Evolutionary conservation across 208 protist species (phyloP).

Genomic region (Histomonas meleagridis): DNA sequence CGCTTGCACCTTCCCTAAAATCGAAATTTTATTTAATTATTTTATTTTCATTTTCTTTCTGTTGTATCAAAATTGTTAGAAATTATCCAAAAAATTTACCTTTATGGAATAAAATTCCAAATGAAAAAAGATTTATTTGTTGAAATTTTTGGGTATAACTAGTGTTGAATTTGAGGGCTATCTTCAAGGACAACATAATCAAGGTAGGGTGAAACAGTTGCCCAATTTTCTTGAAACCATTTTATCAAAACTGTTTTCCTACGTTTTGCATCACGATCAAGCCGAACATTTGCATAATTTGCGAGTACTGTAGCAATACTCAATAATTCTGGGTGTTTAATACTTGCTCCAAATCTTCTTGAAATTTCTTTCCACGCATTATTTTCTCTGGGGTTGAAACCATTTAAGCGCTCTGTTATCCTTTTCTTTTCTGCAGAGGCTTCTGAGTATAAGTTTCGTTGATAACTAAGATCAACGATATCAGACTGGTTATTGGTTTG

Average conservation of each 20-base stretch:
- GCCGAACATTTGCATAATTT: background rate
- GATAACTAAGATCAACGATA: too few species aligned
- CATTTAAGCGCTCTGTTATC: background rate
- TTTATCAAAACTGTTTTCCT: slow-evolving; percentile 34
- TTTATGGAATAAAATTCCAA: too few species aligned
- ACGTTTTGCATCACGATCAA: slow-evolving; percentile 30
- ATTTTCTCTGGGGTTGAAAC: slow-evolving; percentile 27
- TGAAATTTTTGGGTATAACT: too few species aligned
- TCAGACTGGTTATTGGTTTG: too few species aligned
- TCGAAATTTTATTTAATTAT: too few species aligned
- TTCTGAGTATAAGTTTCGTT: too few species aligned
- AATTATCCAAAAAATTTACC: too few species aligned
- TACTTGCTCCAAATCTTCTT: slow-evolving; percentile 14
- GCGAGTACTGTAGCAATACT: slow-evolving; percentile 6
- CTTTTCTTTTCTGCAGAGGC: slow-evolving; percentile 28
- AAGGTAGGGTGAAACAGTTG: background rate
- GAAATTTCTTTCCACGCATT: slow-evolving; percentile 3
- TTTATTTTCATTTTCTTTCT: too few species aligned
- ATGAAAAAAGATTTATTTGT: too few species aligned
- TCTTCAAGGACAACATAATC: slow-evolving; percentile 36
- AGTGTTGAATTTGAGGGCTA: too few species aligned
- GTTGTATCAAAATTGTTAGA: too few species aligned
- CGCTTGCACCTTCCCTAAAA: too few species aligned
- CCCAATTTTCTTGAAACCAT: slow-evolving; percentile 31
- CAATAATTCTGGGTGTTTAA: slow-evolving; percentile 7